Base-by-base conservation (phyloP, 1,284 basidiomycete genomes). In the Dichomitus squalens region DNA sequence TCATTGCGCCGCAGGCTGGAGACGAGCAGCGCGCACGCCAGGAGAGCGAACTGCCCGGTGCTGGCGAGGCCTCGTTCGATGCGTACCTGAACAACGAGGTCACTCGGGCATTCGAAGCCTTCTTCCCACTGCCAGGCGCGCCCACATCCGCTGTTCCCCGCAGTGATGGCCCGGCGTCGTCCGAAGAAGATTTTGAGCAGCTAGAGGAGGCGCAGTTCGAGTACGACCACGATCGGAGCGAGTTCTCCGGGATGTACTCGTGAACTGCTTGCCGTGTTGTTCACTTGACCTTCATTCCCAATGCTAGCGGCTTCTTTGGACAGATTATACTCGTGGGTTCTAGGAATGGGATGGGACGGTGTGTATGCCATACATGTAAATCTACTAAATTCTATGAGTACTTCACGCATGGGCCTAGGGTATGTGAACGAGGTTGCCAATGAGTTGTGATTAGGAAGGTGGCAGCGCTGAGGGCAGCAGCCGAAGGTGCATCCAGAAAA, bases 241-340 rank as follows among this genome's bases (percentile, higher is more conserved):
- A 60, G 40, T 67, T 60, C 36, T 55, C 55, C 12, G 57, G 58
- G 21, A 67, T 67, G 66, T 67, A 67, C 25, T 67, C 66, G 1
- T 67, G 52, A 61, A 27, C 31, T 1, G 8, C 3, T 0, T 16
- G 18, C 18, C 29, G 9, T 29, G 20, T 34, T 31, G 9, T 2
- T 18, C n/a, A 20, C 29, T 9, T n/a, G 18, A 25, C 5, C 11
- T 2, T 34, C 3, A 11, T n/a, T n/a, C 9, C 5, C 9, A 2
- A 34, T 33, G 29, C 18, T 9, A 18, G 29, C 44, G 44, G 44
- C 29, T 29, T 20, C 12, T 8, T 1, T 18, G 12, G 18, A 11
- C 11, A 29, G 23, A 29, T 44, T 23, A 29, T 27, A 29, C 7
- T 23, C 39, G 39, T n/a, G n/a, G n/a, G n/a, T n/a, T n/a, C n/a